Evolutionary conservation across 805 yeast species (phyloP), one percentile per base, ranked within the genome.

Genomic region (Candida rishiriensis): DNA sequence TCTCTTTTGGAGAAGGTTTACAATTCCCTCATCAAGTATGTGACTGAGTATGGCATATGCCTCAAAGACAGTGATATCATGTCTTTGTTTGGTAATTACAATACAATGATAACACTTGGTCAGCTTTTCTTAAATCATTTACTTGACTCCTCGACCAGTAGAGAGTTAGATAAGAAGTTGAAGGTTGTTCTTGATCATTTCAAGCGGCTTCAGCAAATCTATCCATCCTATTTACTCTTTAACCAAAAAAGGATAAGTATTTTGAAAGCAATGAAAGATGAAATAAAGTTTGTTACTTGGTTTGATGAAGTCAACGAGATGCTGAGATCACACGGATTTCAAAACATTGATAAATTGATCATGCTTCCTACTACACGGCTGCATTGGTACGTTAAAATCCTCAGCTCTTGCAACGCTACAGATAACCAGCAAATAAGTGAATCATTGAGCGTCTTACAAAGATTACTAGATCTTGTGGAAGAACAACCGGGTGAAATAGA

Each of bases 41-140:
- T 64, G 6, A 50, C 46, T 28, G 56, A 57, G 26, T 61, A 59
- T 36, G 57, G 55, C 17, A 52, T 64, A 38, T 61, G 65, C 12
- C 52, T 73, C 10, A 51, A 65, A 21, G 40, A 52, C 5, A 57
- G 57, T 18, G 75, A 73, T 29, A 68, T 67, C 42, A 37, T 65
- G 5, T 42, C 66, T 8, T 49, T 76, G 2, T 75, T 76, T 58
- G 74, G 76, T 1, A 72, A 73, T 48, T 51, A 72, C 33, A 69
- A 61, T 13, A 63, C 71, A 1, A 62, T 75, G 29, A 43, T 63
- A 6, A 66, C 68, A 10, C 51, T 71, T 5, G 66, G 72, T 47
- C 56, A 59, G 13, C 43, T 66, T 3, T 61, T 72, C 15, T 32
- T 61, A 8, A 38, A 17, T 41, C 40, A 47, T 31, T n/a, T 53